phyloP scores from a whole-genome alignment of 176 grass and related monocot genomes.

The Secale cereale region DNA sequence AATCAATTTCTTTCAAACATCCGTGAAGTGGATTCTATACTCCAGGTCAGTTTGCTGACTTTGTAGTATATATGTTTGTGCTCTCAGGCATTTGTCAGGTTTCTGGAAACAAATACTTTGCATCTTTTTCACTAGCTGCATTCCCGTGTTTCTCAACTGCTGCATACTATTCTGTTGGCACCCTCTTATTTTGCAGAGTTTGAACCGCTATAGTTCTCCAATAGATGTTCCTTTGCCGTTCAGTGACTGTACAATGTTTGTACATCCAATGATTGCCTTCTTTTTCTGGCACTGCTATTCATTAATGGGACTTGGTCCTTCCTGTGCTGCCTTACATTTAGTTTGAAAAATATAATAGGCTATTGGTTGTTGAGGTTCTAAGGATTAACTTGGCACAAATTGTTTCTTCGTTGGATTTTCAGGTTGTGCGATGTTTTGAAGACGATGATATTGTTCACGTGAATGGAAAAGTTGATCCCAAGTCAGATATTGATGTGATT shows the following conservation, averaged over 20 bases:
- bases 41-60: constrained; percentile 56
- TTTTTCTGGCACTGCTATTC: background rate
- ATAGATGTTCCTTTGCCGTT: background rate
- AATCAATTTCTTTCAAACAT: constrained; percentile 99
- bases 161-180: background rate
- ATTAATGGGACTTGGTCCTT: background rate
- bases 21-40: constrained; percentile 99
- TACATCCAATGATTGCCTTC: background rate
- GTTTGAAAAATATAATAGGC: background rate
- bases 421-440: constrained; percentile 98
- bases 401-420: constrained; percentile 16
- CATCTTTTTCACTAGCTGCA: background rate
- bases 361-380: background rate
- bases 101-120: background rate
- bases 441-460: constrained; percentile 97
- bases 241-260: background rate
- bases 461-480: constrained; percentile 91
- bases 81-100: constrained; percentile 13
- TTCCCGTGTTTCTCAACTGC: background rate
- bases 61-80: background rate
- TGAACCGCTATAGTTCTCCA: background rate
- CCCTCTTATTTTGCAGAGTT: background rate
- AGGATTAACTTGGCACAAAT: background rate
- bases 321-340: background rate
- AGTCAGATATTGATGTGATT: constrained; percentile 97